A percentile compares a stretch with the other conserved stretches of the same genome.
phyloP scores from a whole-genome alignment of 176 grass and related monocot species.

The Cenchrus purpureus region DNA sequence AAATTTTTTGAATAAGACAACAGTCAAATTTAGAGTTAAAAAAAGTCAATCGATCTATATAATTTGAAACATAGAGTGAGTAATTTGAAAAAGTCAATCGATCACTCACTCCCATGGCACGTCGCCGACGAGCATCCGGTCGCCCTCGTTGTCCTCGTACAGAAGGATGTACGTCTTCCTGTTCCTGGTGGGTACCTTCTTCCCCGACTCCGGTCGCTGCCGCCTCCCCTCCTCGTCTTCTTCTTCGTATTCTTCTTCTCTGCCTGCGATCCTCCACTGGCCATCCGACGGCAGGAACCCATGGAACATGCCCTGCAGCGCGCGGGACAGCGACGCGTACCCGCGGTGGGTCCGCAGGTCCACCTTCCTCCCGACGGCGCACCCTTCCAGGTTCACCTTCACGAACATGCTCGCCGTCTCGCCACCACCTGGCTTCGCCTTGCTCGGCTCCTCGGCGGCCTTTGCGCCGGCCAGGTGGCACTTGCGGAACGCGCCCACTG shows the following conservation, averaged over 20 bases:
- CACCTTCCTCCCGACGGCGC: conserved; percentile 73
- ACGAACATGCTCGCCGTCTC: conserved; percentile 56
- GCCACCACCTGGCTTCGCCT: not conserved
- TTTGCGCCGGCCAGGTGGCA: conserved; percentile 45
- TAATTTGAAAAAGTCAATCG: no score
- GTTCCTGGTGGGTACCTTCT: not conserved
- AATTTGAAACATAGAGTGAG: no score
- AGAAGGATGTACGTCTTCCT: conserved; percentile 60
- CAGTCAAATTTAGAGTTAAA: not conserved
- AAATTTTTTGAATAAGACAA: no score
- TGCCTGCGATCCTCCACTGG: conserved; percentile 34
- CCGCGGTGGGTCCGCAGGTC: conserved; percentile 55
- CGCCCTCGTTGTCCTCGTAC: conserved; percentile 73
- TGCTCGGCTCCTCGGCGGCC: conserved; percentile 27
- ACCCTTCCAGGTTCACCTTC: conserved; percentile 81
- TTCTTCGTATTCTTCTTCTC: not conserved
- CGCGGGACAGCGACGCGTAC: conserved; percentile 52
- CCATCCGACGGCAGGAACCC: conserved; percentile 50
- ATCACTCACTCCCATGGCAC: conserved; percentile 73
- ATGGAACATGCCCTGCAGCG: conserved; percentile 69
- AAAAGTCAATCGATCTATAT: no score
- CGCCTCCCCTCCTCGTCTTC: not conserved
- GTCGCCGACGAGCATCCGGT: conserved; percentile 76
- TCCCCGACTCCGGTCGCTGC: not conserved
- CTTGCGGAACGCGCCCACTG: conserved; percentile 59